Evolutionary conservation across 2,329 filamentous ascomycete species (phyloP).

Genomic region (Exutisphaerella laricina): DNA sequence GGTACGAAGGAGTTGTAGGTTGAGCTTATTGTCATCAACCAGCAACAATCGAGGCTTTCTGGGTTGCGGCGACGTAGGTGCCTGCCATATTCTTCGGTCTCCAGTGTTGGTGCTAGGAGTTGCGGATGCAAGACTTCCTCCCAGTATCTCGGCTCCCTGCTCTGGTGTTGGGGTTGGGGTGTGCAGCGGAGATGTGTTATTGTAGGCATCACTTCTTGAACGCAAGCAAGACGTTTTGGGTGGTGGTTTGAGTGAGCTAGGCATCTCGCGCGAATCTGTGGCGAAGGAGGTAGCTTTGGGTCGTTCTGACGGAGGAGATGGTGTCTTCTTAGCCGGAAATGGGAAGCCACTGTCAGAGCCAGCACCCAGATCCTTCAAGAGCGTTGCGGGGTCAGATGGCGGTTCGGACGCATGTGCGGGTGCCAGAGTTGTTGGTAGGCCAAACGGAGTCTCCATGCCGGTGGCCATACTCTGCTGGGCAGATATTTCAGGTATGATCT

Average conservation of each 20-base stretch:
- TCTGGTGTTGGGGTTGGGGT: not conserved
- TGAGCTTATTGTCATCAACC: slow-evolving; percentile 29
- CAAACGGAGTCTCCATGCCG: not conserved
- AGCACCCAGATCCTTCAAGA: slow-evolving; percentile 5
- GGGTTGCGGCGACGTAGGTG: slow-evolving; percentile 2
- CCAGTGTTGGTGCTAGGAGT: not conserved
- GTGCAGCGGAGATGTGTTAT: not conserved
- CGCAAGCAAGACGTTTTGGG: not conserved
- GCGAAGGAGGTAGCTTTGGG: not conserved
- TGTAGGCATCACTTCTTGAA: not conserved
- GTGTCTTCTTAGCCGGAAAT: slow-evolving; percentile 2
- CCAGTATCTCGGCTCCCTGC: not conserved
- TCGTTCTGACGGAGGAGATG: not conserved
- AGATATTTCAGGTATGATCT: not conserved
- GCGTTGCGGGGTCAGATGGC: too few species aligned
- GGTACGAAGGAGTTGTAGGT: slow-evolving; percentile 29
- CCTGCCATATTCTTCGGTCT: slow-evolving; percentile 4
- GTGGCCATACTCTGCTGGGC: not conserved
- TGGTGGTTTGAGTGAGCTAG: slow-evolving; percentile 1
- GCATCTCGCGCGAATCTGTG: not conserved
- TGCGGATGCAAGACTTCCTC: not conserved
- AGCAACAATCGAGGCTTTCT: slow-evolving; percentile 22
- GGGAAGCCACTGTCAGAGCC: slow-evolving; percentile 14
- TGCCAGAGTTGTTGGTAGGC: not conserved
- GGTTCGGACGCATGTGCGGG: not conserved